These are phyloP conservation scores for Penicillium chermesinum DNA, from an alignment of 495 filamentous ascomycete species.

Conservation along the genomic window DNA sequence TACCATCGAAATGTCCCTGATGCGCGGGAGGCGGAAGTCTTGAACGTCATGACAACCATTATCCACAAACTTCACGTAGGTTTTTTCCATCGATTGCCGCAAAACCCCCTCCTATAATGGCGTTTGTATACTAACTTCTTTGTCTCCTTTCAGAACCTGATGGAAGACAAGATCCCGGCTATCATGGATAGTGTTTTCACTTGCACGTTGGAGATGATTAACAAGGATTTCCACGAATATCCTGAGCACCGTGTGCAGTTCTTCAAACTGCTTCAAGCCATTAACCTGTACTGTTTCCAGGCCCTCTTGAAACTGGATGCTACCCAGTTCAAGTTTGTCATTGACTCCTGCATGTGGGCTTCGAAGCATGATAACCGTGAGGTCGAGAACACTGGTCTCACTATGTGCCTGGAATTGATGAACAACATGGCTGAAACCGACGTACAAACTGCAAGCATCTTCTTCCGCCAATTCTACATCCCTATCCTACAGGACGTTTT, in stretches of 20 bases:
- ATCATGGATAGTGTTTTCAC: constrained; percentile 99
- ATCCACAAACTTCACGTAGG: constrained; percentile 92
- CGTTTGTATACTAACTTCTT: too few species aligned
- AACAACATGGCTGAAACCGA: constrained; percentile 96
- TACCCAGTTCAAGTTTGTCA: constrained; percentile 97
- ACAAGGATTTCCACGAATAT: constrained; percentile 99
- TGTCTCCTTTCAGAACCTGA: constrained; percentile 56
- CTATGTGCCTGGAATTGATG: constrained; percentile 98
- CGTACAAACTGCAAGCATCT: constrained; percentile 74
- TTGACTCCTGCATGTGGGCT: constrained; percentile 99
- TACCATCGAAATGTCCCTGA: constrained; percentile 97
- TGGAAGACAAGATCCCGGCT: constrained; percentile 95
- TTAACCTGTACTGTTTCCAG: constrained; percentile 95
- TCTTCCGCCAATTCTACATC: constrained; percentile 96
- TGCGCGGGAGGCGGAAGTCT: constrained; percentile 91
- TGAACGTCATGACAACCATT: constrained; percentile 96
- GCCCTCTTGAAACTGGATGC: constrained; percentile 89
- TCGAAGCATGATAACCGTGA: constrained; percentile 99
- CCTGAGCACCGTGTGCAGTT: constrained; percentile 98
- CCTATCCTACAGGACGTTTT: constrained; percentile 96
- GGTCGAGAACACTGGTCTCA: constrained; percentile 94
- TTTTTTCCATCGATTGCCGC: constrained; percentile 26
- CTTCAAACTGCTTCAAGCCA: constrained; percentile 90
- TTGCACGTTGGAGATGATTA: constrained; percentile 99
- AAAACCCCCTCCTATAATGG: too few species aligned